Percentiles rank a stretch among this genome's conserved stretches.
Evolutionary conservation across 306 rosid species (phyloP).

Genomic region (Albizia julibrissin): DNA sequence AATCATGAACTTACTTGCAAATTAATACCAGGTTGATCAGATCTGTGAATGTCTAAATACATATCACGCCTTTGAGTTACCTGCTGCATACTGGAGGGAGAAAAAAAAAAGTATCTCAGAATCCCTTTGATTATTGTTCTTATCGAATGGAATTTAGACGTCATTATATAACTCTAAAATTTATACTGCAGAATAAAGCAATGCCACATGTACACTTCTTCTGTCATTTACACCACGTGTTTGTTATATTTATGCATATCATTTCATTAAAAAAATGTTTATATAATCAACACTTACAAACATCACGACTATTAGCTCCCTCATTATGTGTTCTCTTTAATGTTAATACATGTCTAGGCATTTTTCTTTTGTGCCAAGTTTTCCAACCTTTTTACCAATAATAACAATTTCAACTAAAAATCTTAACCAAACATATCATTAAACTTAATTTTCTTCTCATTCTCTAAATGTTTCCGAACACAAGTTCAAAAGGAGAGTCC

Average conservation of each 20-base stretch:
- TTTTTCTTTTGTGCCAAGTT: not conserved
- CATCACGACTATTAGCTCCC: not conserved
- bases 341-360: not conserved
- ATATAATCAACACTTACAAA: not conserved
- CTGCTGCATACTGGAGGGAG: conserved; percentile 23
- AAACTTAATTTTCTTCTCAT: not conserved
- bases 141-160: not conserved
- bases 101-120: not conserved
- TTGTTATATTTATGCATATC: not conserved
- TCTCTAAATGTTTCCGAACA: not conserved
- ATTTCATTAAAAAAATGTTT: not conserved
- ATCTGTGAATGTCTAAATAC: not conserved
- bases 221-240: not conserved
- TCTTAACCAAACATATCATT: not conserved
- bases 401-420: not conserved
- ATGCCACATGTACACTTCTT: not conserved
- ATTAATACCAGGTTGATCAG: not conserved
- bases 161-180: not conserved
- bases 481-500: too few species aligned
- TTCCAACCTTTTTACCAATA: not conserved
- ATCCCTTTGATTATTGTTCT: not conserved
- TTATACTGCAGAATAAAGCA: not conserved
- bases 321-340: not conserved
- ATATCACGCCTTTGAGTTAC: conserved; percentile 6
- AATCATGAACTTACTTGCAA: not conserved